These are phyloP conservation scores for Barnettozyma californica DNA, from an alignment of 805 yeast genomes.

Conservation along the genomic window DNA sequence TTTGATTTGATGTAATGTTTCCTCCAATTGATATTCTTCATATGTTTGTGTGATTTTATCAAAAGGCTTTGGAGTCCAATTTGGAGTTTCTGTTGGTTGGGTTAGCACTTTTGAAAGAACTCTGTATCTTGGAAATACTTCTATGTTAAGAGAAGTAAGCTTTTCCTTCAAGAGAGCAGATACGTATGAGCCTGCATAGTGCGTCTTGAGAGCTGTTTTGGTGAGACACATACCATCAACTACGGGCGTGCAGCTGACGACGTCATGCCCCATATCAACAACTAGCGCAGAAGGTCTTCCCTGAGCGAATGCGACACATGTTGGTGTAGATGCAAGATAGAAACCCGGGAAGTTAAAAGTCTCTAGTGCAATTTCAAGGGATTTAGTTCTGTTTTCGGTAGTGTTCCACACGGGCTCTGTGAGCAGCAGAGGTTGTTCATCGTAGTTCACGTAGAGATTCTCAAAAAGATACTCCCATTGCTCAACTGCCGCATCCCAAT, in stretches of 20 bases:
- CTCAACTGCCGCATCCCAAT: slow-evolving; percentile 82
- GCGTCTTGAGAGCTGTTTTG: slow-evolving; percentile 65
- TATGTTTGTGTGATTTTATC: slow-evolving; percentile 34
- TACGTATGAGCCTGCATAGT: slow-evolving; percentile 66
- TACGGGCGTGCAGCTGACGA: slow-evolving; percentile 72
- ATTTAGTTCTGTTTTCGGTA: slow-evolving; percentile 55
- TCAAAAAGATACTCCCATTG: slow-evolving; percentile 64
- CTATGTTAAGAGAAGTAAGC: slow-evolving; percentile 31
- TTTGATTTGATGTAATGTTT: slow-evolving; percentile 66
- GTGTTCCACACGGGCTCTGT: slow-evolving; percentile 90
- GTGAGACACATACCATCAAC: slow-evolving; percentile 75
- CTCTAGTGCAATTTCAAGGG: slow-evolving; percentile 71
- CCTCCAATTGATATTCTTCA: slow-evolving; percentile 49
- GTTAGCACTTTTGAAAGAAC: slow-evolving; percentile 41
- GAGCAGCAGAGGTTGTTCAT: slow-evolving; percentile 69
- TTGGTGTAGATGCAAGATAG: slow-evolving; percentile 76
- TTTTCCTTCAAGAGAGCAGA: slow-evolving; percentile 45
- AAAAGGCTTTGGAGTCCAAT: slow-evolving; percentile 21
- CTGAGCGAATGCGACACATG: slow-evolving; percentile 82
- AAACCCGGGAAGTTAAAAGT: slow-evolving; percentile 70
- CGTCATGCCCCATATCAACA: slow-evolving; percentile 81
- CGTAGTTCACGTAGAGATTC: slow-evolving; percentile 45
- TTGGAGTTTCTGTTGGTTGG: slow-evolving; percentile 29
- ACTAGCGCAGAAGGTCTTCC: slow-evolving; percentile 85
- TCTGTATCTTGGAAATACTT: slow-evolving; percentile 42